These are phyloP conservation scores for Amanita rimosa DNA, from an alignment of 768 basidiomycete species.

Conservation along the genomic window DNA sequence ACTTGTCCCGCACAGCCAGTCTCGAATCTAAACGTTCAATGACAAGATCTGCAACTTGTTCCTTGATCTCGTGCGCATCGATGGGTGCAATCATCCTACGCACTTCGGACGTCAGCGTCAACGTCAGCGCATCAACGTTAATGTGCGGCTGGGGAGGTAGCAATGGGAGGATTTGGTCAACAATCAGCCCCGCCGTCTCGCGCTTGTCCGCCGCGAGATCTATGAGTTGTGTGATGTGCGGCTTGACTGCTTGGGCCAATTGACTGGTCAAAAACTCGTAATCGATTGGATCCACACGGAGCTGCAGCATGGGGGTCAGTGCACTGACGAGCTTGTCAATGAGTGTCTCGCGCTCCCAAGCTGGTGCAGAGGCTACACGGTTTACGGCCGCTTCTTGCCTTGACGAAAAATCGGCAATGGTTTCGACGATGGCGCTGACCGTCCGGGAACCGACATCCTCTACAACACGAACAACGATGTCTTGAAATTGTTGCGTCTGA, in stretches of 20 bases:
- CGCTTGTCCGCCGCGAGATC: constrained; percentile 84
- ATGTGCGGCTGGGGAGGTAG: constrained; percentile 31
- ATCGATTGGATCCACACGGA: constrained; percentile 61
- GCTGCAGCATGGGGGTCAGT: constrained; percentile 48
- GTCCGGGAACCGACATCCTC: constrained; percentile 51
- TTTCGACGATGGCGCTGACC: constrained; percentile 46
- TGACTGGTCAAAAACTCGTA: constrained; percentile 67
- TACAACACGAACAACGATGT: constrained; percentile 31
- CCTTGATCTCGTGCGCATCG: constrained; percentile 81
- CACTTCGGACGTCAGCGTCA: constrained; percentile 57
- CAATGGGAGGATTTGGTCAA: constrained; percentile 59
- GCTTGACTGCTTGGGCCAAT: constrained; percentile 79
- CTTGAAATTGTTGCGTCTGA: constrained; percentile 7
- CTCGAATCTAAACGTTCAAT: constrained; percentile 79
- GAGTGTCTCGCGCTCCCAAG: constrained; percentile 46
- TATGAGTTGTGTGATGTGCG: constrained; percentile 80
- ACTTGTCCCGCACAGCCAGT: constrained; percentile 65
- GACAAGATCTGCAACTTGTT: constrained; percentile 81
- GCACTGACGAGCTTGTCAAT: constrained; percentile 48
- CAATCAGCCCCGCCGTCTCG: constrained; percentile 75
- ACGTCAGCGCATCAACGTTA: constrained; percentile 45
- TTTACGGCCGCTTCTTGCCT: constrained; percentile 41
- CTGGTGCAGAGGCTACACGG: constrained; percentile 26
- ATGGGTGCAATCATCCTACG: constrained; percentile 62
- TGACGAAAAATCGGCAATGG: constrained; percentile 44